phyloP scores from a whole-genome alignment of 441 rosid genomes.

The Lagerstroemia fauriei region DNA sequence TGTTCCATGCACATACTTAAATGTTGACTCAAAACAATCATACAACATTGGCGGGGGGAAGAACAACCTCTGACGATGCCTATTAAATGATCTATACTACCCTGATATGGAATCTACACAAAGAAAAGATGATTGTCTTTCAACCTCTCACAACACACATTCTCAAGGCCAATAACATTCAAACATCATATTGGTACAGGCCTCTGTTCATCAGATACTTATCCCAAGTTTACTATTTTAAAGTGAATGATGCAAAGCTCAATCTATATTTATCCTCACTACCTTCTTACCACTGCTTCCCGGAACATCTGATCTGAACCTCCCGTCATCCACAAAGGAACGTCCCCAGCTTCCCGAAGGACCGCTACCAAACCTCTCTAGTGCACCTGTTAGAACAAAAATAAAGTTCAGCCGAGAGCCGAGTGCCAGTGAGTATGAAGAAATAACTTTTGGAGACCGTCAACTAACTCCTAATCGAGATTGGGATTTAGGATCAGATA shows the following conservation, averaged over 20 bases:
- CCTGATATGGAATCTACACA: too few species aligned
- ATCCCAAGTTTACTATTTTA: neutral
- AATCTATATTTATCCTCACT: conserved; percentile 77
- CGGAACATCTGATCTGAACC: conserved; percentile 22
- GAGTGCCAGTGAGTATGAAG: neutral
- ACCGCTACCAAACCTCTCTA: neutral
- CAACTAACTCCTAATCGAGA: neutral
- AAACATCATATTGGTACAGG: neutral
- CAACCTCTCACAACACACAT: too few species aligned
- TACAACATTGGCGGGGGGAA: too few species aligned
- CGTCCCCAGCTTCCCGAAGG: conserved; percentile 42
- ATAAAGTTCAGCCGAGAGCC: neutral
- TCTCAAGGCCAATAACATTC: neutral
- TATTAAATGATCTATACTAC: too few species aligned
- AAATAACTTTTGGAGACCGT: neutral
- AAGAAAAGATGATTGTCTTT: too few species aligned
- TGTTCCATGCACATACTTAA: too few species aligned
- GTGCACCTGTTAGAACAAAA: neutral
- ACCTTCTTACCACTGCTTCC: conserved; percentile 47
- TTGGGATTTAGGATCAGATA: conserved; percentile 20
- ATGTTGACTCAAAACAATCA: too few species aligned
- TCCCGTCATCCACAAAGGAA: conserved; percentile 30
- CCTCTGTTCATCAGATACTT: neutral
- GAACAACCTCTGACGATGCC: too few species aligned
- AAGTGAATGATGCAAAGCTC: neutral